These are phyloP conservation scores for Termitomyces heimii DNA, from an alignment of 768 basidiomycete species.

Conservation along the genomic window DNA sequence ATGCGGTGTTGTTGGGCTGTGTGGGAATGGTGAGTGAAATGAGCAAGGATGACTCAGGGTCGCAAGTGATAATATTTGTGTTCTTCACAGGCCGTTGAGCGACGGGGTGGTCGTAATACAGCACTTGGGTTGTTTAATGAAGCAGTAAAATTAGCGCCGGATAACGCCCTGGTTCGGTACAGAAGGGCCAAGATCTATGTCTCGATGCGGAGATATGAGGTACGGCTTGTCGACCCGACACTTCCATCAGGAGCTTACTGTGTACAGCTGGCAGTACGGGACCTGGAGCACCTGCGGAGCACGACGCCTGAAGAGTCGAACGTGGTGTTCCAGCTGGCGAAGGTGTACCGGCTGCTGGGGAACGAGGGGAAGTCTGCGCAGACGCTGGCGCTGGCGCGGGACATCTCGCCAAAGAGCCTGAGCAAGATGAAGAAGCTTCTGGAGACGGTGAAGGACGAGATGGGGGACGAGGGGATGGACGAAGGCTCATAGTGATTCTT, in stretches of 20 bases:
- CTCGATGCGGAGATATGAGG: slow-evolving; percentile 76
- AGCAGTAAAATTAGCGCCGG: slow-evolving; percentile 73
- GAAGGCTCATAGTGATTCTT: slow-evolving; percentile 51
- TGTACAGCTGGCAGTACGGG: slow-evolving; percentile 66
- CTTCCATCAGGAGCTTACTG: slow-evolving; percentile 7
- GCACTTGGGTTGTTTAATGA: slow-evolving; percentile 79
- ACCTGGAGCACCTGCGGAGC: slow-evolving; percentile 75
- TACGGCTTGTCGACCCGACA: slow-evolving; percentile 32
- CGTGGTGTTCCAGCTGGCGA: slow-evolving; percentile 93
- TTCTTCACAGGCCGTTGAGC: slow-evolving; percentile 73
- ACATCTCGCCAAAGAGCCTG: slow-evolving; percentile 88
- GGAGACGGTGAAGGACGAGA: slow-evolving; percentile 61
- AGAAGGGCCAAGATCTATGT: slow-evolving; percentile 89
- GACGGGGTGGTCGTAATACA: slow-evolving; percentile 67
- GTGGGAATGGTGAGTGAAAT: slow-evolving; percentile 82
- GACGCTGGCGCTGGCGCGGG: slow-evolving; percentile 84
- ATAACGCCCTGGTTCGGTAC: slow-evolving; percentile 92
- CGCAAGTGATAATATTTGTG: slow-evolving; percentile 11
- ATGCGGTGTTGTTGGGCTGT: slow-evolving; percentile 93
- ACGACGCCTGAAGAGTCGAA: slow-evolving; percentile 94
- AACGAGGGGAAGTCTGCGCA: slow-evolving; percentile 76
- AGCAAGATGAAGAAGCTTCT: slow-evolving; percentile 78
- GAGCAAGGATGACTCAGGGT: slow-evolving; percentile 6
- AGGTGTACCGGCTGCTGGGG: slow-evolving; percentile 80
- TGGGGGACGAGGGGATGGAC: slow-evolving; percentile 64